These are phyloP conservation scores for Gamarada debralockiae DNA, from an alignment of 495 filamentous ascomycete genomes.

Conservation along the genomic window DNA sequence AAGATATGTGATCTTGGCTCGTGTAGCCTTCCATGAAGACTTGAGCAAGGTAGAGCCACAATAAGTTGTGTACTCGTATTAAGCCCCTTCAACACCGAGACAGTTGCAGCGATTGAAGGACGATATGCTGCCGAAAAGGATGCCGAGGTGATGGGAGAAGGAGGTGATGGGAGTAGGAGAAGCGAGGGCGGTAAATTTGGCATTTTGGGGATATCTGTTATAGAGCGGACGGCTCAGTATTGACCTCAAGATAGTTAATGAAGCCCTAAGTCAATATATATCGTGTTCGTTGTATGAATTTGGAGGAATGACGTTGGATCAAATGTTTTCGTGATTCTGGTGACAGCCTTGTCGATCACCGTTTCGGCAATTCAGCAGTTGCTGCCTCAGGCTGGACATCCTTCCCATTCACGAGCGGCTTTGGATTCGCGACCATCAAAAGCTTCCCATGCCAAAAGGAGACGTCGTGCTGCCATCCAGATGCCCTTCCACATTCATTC, in stretches of 20 bases:
- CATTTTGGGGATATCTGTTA: slow-evolving; percentile 11
- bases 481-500: slow-evolving; percentile 21
- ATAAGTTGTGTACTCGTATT: slow-evolving; percentile 41
- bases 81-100: slow-evolving; percentile 39
- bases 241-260: too few relatives aligned
- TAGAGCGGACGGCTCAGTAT: too few relatives aligned
- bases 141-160: slow-evolving; percentile 38
- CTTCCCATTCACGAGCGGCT: too few relatives aligned
- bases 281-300: too few relatives aligned
- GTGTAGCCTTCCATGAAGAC: slow-evolving; percentile 38
- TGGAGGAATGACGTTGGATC: too few relatives aligned
- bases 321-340: too few relatives aligned
- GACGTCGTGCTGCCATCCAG: neutral
- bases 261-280: too few relatives aligned
- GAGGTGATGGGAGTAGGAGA: slow-evolving; percentile 54
- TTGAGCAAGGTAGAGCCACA: slow-evolving; percentile 49
- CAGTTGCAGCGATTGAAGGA: slow-evolving; percentile 43
- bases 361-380: neutral
- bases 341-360: too few relatives aligned
- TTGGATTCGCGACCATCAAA: too few relatives aligned
- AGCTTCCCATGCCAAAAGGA: neutral
- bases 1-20: slow-evolving; percentile 52
- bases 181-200: slow-evolving; percentile 38
- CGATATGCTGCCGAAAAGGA: slow-evolving; percentile 53
- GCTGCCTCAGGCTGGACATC: neutral